A percentile compares a stretch with the other conserved stretches of the same genome.
Evolutionary conservation across 495 filamentous ascomycete genomes (phyloP).

Genomic region (Rusavskia elegans): DNA sequence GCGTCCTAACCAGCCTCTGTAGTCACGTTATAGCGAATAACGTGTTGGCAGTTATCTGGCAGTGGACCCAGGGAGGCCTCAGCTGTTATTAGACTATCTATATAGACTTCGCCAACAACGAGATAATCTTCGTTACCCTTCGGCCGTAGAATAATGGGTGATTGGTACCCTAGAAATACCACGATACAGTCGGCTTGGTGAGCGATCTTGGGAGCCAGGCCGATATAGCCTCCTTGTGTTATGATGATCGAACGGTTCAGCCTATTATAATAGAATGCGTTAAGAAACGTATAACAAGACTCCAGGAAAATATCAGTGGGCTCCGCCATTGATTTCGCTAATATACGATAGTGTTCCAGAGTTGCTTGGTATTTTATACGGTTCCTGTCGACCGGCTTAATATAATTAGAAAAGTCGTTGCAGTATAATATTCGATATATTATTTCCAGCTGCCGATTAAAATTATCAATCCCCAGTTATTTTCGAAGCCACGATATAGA

Average conservation of each 20-base stretch:
- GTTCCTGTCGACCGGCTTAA: not conserved
- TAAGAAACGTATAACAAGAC: no score
- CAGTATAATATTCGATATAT: constrained; percentile 1
- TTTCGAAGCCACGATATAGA: not conserved
- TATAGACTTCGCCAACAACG: constrained; percentile 12
- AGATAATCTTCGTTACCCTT: constrained; percentile 1
- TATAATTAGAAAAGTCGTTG: not conserved
- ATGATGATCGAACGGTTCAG: not conserved
- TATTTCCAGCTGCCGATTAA: not conserved
- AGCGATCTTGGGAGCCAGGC: constrained; percentile 3
- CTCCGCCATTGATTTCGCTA: not conserved
- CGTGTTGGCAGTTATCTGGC: not conserved
- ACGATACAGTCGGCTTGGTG: constrained; percentile 3
- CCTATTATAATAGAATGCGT: not conserved
- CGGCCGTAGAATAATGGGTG: constrained; percentile 3
- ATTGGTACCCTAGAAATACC: constrained; percentile 7
- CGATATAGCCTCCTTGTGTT: constrained; percentile 5
- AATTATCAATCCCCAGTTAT: not conserved
- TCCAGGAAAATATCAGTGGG: not conserved
- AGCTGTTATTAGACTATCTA: constrained; percentile 11
- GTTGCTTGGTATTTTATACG: not conserved
- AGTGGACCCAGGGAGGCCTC: constrained; percentile 6
- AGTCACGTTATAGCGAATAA: not conserved
- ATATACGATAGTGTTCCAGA: not conserved
- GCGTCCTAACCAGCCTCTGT: not conserved